These are phyloP conservation scores for Paraphoma sp. DNA, from an alignment of 2,329 filamentous ascomycete species.

Conservation along the genomic window DNA sequence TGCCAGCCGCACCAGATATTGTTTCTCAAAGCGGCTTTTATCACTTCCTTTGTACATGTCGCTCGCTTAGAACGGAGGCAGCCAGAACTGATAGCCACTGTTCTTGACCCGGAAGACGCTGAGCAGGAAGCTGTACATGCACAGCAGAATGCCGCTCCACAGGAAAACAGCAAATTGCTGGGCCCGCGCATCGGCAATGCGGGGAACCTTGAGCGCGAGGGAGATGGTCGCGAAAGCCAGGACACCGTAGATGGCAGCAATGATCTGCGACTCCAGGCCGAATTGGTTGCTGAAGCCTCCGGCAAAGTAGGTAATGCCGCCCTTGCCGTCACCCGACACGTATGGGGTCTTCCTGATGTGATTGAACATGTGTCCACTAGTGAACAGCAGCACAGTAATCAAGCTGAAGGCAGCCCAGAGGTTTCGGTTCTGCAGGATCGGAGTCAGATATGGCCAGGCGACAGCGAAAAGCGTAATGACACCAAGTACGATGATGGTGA, in stretches of 20 bases:
- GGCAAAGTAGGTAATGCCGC: slow-evolving; percentile 89
- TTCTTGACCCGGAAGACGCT: slow-evolving; percentile 97
- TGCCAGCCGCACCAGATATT: not conserved
- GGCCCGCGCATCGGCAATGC: slow-evolving; percentile 75
- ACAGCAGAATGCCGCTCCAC: slow-evolving; percentile 78
- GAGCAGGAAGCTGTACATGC: slow-evolving; percentile 91
- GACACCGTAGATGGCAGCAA: slow-evolving; percentile 84
- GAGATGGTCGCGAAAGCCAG: slow-evolving; percentile 89
- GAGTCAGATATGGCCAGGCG: slow-evolving; percentile 78
- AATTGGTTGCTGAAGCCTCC: slow-evolving; percentile 92
- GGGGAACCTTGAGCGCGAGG: slow-evolving; percentile 91
- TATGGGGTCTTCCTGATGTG: slow-evolving; percentile 97
- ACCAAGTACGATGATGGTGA: slow-evolving; percentile 73
- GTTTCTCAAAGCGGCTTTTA: not conserved
- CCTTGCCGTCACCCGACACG: slow-evolving; percentile 81
- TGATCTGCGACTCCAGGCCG: slow-evolving; percentile 92
- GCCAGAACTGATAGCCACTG: slow-evolving; percentile 88
- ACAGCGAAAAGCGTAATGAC: slow-evolving; percentile 72
- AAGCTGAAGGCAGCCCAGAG: slow-evolving; percentile 91
- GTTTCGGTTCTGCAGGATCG: slow-evolving; percentile 86
- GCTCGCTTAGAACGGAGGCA: slow-evolving; percentile 77
- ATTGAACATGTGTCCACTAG: slow-evolving; percentile 98
- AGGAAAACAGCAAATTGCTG: slow-evolving; percentile 84
- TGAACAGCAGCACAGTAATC: slow-evolving; percentile 90
- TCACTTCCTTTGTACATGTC: not conserved